phyloP scores from a whole-genome alignment of 2,329 filamentous ascomycete genomes.

The Knoxdaviesia capensis region DNA sequence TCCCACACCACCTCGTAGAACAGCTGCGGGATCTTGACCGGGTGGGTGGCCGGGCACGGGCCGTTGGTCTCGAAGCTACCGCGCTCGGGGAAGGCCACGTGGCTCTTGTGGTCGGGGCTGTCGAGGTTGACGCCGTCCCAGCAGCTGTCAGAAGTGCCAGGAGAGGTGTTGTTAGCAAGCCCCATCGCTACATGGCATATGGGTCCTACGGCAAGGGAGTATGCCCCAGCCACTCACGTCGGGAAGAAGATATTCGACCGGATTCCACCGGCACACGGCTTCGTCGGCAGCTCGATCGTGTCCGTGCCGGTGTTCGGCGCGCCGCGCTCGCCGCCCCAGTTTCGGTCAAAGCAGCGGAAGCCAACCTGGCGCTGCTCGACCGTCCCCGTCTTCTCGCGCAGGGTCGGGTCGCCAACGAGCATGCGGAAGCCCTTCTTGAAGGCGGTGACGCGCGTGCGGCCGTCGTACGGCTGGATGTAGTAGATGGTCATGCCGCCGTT shows the following conservation, averaged over 20 bases:
- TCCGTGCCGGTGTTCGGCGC: slow-evolving; percentile 27
- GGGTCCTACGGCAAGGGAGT: neutral
- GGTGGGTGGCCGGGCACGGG: slow-evolving; percentile 4
- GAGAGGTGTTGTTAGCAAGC: slow-evolving; percentile 22
- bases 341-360: slow-evolving; percentile 24
- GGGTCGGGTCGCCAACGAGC: slow-evolving; percentile 22
- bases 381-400: slow-evolving; percentile 15
- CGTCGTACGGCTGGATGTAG: slow-evolving; percentile 13
- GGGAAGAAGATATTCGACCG: slow-evolving; percentile 31
- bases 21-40: slow-evolving; percentile 5
- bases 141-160: slow-evolving; percentile 21
- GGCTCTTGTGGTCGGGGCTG: slow-evolving; percentile 3
- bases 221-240: slow-evolving; percentile 13
- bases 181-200: slow-evolving; percentile 12
- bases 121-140: slow-evolving; percentile 5
- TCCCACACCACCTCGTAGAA: slow-evolving; percentile 6
- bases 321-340: slow-evolving; percentile 24
- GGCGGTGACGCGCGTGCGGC: slow-evolving; percentile 16
- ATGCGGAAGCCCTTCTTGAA: slow-evolving; percentile 28
- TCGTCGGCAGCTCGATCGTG: slow-evolving; percentile 25
- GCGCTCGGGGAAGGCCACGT: slow-evolving; percentile 2
- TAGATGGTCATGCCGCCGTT: slow-evolving; percentile 21
- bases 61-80: slow-evolving; percentile 4
- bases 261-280: slow-evolving; percentile 28
- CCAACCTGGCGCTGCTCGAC: slow-evolving; percentile 14